These are phyloP conservation scores for Alternaria tenuissima DNA, from an alignment of 2,329 filamentous ascomycete species.

Conservation along the genomic window DNA sequence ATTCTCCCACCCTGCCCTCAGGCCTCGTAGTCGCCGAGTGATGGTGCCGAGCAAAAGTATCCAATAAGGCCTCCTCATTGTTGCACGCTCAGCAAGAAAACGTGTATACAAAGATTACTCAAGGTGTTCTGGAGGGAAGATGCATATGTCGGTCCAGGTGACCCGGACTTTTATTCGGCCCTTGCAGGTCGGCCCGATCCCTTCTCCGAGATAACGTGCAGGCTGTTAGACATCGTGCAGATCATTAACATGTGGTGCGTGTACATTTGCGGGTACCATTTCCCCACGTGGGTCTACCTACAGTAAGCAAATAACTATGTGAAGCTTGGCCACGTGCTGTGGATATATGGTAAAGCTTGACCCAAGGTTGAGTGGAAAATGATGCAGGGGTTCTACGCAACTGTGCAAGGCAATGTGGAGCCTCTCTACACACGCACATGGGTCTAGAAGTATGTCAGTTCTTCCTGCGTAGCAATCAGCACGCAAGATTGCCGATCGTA, in stretches of 20 bases:
- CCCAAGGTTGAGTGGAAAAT: background rate
- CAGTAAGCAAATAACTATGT: background rate
- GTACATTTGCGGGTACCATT: background rate
- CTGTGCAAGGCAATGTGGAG: background rate
- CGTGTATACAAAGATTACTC: background rate
- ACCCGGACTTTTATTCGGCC: slow-evolving; percentile 2
- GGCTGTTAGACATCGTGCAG: too few species aligned
- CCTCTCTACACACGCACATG: background rate
- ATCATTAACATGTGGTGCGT: background rate
- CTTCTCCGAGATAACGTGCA: background rate
- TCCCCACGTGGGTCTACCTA: background rate
- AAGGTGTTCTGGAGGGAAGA: background rate
- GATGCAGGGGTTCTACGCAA: background rate
- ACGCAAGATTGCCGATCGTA: background rate
- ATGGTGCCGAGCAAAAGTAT: background rate
- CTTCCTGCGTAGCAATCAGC: background rate
- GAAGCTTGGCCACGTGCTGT: slow-evolving; percentile 3
- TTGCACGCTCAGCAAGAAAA: background rate
- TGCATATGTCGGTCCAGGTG: background rate
- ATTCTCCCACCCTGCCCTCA: background rate
- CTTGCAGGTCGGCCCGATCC: slow-evolving; percentile 8
- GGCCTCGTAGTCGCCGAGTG: background rate
- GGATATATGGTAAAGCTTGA: background rate
- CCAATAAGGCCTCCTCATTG: background rate
- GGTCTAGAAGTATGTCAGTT: background rate